Evolutionary conservation across 352 stramenopile genomes (phyloP).

Genomic region (Thalassiosira livingstoniorum): DNA sequence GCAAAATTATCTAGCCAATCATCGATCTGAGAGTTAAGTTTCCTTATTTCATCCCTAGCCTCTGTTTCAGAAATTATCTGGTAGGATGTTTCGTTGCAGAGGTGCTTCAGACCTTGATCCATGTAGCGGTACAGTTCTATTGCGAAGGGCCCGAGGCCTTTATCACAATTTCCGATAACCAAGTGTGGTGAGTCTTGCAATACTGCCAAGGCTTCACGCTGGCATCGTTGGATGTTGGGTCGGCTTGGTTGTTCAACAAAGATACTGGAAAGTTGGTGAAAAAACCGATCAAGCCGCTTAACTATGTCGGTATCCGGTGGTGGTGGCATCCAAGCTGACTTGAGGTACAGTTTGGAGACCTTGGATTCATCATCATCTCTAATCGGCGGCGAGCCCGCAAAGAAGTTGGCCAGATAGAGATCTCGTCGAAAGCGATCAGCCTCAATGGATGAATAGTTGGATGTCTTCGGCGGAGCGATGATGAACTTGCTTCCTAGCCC

Average conservation of each 20-base stretch:
- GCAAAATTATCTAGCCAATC: conserved; percentile 4
- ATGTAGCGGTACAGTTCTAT: conserved; percentile 26
- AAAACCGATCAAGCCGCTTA: background rate
- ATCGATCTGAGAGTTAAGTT: background rate
- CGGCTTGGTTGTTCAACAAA: background rate
- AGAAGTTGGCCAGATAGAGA: background rate
- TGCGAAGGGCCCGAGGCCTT: conserved; percentile 5
- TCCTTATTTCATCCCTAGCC: background rate
- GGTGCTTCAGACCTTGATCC: conserved; percentile 1
- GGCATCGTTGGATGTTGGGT: conserved; percentile 16
- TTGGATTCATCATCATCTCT: background rate
- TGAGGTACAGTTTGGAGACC: background rate
- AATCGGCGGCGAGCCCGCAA: background rate
- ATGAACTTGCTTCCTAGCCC: background rate
- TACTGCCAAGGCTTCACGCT: background rate
- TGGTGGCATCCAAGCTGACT: background rate
- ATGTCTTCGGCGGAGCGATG: too few species aligned
- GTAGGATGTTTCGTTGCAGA: conserved; percentile 1
- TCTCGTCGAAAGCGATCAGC: background rate
- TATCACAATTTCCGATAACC: conserved; percentile 20
- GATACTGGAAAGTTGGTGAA: background rate
- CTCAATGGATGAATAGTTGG: background rate
- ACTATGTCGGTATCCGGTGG: background rate
- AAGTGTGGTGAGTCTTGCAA: background rate
- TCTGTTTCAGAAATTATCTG: conserved; percentile 9